Base-by-base conservation (phyloP, 352 stramenopile genomes). In the Phytophthora macrochlamydospora region DNA sequence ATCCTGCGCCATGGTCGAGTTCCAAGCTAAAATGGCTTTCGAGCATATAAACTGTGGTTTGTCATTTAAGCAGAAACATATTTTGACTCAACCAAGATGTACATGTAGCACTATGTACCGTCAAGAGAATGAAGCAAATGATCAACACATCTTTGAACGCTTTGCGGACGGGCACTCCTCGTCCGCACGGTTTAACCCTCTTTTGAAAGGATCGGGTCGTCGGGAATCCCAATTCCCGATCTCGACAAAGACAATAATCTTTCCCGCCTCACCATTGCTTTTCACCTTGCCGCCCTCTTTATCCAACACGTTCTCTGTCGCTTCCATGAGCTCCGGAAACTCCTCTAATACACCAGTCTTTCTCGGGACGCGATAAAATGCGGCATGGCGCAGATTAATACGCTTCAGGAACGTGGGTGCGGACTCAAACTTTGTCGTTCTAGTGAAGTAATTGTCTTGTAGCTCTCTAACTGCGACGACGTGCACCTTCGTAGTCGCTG, bases 1-100 rank as follows among this genome's bases (percentile, higher is more conserved):
- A 62, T 96, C 87, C 28, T 81, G 63, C 57, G 86, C 70, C 88
- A 96, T 96, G 32, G 18, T 68, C 24, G 33, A 51, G 24, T 32
- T 57, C 44, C 18, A 24, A 24, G 18, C 18, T 24, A 24, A 24
- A 24, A 24, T 24, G 18, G 18, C 18, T 24, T 24, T 24, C 18
- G 18, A 24, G 18, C 18, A 24, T 24, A 24, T 24, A 24, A 24
- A 24, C 18, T 24, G 18, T 24, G 18, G 18, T 24, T 24, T 24
- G 18, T 24, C 18, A 24, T 24, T 24, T 24, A 24, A 24, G 0
- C 18, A 24, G 0, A 24, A 24, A 24, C 18, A 24, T 24, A 24
- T 24, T 24, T 24, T 24, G 18, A 24, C 18, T 24, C 18, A 24
- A 24, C 18, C 18, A 24, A 24, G 18, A 24, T 24, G 18, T 24